Base-by-base conservation (phyloP, 129 eudicot species). In the Glebionis coronaria region DNA sequence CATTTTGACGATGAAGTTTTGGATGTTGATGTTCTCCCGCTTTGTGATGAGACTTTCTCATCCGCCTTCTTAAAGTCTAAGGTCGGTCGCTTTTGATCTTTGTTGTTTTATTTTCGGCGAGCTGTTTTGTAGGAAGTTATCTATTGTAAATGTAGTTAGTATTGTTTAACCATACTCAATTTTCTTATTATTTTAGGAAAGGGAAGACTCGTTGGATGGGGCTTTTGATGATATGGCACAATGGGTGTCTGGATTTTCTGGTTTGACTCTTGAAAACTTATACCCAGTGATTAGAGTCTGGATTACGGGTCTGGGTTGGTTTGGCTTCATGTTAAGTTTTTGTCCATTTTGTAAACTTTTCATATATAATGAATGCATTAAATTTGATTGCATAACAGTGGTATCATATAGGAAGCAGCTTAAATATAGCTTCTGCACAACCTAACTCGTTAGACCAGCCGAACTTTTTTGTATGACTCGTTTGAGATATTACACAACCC, bases 211-310 rank as follows among this genome's bases (percentile, higher is more conserved):
- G 14, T 66, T 82, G 15, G 98, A 80, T 58, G 91, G 69, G 53
- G 81, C 84, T 13, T 60, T 86, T 27, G 68, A 90, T 21, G 95
- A 86, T 31, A 80, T 88, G 81, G 81, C 96, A 21, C 82, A 88
- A 56, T 92, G 98, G 98, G 95, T 84, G 69, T 81, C 92, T 52
- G 83, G 85, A 55, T 88, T 92, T 76, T 60, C 94, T 71, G 95
- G 98, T 93, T 76, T 61, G 70, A 21, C 15, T 54, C 71, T 45
- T 64, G 68, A 76, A 63, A 50, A 29, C 45, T 27, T 25, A 12
- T 12, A 3, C 49, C 35, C 8, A 57, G 52, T 70, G 45, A 72
- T 40, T 25, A 44, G 35, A 59, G 49, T 16, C 8, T 27, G 45
- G 2, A 35, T 35, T 6, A 35, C 2, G 42, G 10, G 42, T 35